phyloP scores from a whole-genome alignment of 1,139 yeast species.

The Pichia sp. region DNA sequence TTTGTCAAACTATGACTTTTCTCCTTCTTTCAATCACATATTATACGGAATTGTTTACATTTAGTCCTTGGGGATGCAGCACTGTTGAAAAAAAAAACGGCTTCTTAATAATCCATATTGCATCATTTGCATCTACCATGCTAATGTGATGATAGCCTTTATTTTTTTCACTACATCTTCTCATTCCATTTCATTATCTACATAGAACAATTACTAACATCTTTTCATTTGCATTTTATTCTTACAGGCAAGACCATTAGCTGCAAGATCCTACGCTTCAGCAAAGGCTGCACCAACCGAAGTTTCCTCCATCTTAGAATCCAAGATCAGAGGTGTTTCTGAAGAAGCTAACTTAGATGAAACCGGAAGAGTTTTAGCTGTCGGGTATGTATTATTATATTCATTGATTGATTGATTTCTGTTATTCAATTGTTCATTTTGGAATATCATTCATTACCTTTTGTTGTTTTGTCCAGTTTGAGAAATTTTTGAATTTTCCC shows the following conservation, averaged over 20 bases:
- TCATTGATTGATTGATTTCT: neutral
- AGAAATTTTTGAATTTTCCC: neutral
- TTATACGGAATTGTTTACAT: no score
- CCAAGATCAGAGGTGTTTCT: slow-evolving; percentile 98
- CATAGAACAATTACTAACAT: slow-evolving; percentile 14
- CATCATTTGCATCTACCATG: no score
- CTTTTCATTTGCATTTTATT: slow-evolving; percentile 8
- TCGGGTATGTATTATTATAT: slow-evolving; percentile 58
- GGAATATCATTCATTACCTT: no score
- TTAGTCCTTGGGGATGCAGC: no score
- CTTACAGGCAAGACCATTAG: slow-evolving; percentile 65
- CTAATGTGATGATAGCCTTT: no score
- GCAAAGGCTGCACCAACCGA: slow-evolving; percentile 99
- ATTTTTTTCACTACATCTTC: neutral
- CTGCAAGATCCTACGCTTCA: slow-evolving; percentile 79
- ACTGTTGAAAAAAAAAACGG: no score
- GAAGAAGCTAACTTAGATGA: slow-evolving; percentile 97
- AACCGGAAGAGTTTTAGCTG: slow-evolving; percentile 98
- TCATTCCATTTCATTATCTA: neutral
- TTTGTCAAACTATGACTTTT: neutral
- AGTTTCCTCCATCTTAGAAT: slow-evolving; percentile 97
- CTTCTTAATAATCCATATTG: no score
- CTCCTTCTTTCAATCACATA: no score
- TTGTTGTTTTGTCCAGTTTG: no score
- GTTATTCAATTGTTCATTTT: no score